Evolutionary conservation across 1,139 yeast genomes (phyloP).

Genomic region (Yamadazyma epiphylla): DNA sequence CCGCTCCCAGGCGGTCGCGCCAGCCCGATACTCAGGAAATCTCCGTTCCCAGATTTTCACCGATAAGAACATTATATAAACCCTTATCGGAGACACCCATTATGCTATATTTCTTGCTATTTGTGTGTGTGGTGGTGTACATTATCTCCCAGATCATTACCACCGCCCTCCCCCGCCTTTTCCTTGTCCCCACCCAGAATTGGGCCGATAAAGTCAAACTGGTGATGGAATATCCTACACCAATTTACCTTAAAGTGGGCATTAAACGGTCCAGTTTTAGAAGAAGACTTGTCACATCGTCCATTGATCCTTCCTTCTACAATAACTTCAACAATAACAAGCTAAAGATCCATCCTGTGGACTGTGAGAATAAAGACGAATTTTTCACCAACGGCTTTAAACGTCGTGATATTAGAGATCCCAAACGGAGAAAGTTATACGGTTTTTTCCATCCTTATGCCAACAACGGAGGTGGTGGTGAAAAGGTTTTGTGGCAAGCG

Average conservation of each 20-base stretch:
- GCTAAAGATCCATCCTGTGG: conserved; percentile 31
- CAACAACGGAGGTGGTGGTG: conserved; percentile 98
- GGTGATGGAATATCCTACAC: conserved; percentile 31
- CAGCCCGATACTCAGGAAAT: no score
- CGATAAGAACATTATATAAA: no score
- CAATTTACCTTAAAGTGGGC: conserved; percentile 35
- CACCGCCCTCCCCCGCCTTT: conserved; percentile 31
- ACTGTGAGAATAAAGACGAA: conserved; percentile 19
- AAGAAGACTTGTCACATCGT: conserved; percentile 51
- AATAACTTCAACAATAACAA: conserved; percentile 42
- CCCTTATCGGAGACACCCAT: no score
- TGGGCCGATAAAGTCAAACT: conserved; percentile 38
- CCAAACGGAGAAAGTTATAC: conserved; percentile 43
- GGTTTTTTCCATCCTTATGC: conserved; percentile 97
- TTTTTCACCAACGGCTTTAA: conserved; percentile 26
- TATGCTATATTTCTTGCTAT: conserved; percentile 3
- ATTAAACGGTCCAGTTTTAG: conserved; percentile 44
- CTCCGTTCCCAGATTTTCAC: no score
- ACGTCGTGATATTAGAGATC: conserved; percentile 35
- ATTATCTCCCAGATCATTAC: conserved; percentile 13
- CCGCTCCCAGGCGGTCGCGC: no score
- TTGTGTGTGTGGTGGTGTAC: conserved; percentile 8
- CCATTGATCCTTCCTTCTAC: conserved; percentile 45
- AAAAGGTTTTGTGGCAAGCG: conserved; percentile 94
- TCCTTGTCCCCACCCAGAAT: conserved; percentile 41